Evolutionary conservation across 495 filamentous ascomycete genomes (phyloP).

Genomic region (Amorphotheca resinae): DNA sequence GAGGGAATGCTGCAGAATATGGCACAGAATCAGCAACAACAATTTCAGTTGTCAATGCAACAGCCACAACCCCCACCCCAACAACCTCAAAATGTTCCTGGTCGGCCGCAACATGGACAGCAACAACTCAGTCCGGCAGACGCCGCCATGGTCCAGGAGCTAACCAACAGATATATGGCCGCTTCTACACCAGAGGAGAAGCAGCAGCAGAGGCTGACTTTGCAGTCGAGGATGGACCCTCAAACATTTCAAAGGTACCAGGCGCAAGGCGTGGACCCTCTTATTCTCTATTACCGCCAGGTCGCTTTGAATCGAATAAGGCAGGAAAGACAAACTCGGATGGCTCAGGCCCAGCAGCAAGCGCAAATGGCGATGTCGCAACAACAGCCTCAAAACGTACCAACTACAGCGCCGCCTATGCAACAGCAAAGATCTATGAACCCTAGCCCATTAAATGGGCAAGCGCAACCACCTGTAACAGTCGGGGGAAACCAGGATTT

Average conservation of each 20-base stretch:
- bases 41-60: conserved; percentile 26
- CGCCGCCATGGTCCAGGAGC: conserved; percentile 3
- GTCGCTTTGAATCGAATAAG: conserved; percentile 24
- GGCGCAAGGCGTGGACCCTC: conserved; percentile 26
- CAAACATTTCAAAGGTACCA: conserved; percentile 25
- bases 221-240: conserved; percentile 23
- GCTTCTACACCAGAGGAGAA: conserved; percentile 24
- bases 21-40: conserved; percentile 22
- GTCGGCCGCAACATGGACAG: conserved; percentile 6
- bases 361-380: conserved; percentile 5
- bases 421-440: conserved; percentile 23
- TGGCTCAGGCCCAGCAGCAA: conserved; percentile 4
- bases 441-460: conserved; percentile 21
- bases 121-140: conserved; percentile 9
- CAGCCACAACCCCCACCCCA: conserved; percentile 11
- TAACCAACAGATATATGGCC: conserved; percentile 11
- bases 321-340: conserved; percentile 11
- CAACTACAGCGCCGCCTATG: conserved; percentile 18
- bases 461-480: conserved; percentile 23
- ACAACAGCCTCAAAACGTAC: conserved; percentile 11
- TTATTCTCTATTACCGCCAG: conserved; percentile 29
- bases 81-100: conserved; percentile 10
- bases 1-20: conserved; percentile 16
- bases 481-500: conserved; percentile 27
- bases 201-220: conserved; percentile 19